Evolutionary conservation across 352 stramenopile species (phyloP), one percentile per base, ranked within the genome.

Genomic region (Phytophthora litchii): DNA sequence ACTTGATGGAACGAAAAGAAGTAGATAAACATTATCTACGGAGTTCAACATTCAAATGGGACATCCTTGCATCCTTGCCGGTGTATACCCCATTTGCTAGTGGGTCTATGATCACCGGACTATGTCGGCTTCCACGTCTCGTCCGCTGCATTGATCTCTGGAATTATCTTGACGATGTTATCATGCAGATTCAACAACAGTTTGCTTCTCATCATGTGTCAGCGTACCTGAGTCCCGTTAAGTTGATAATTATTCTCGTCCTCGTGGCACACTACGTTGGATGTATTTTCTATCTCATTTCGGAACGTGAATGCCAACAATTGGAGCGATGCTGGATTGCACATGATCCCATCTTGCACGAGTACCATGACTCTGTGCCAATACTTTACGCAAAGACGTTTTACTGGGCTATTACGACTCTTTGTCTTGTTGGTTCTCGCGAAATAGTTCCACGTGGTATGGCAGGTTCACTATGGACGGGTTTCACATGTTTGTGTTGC

Each of bases 281-380:
- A 4, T 91, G 79, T 17, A 74, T 89, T 12, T 92, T 89, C 62
- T 88, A 87, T 48, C 74, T 62, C 47, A 82, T 89, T 16, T 91
- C 83, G 0, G 78, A 90, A 20, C 47, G 70, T 3, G 78, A 91
- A 20, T 90, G 77, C 21, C 13, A 56, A 0, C 32, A 73, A 1
- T 46, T 76, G 21, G 50, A 48, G 1, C 47, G 64, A 3, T 92
- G 78, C 27, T 94, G 85, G 85, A 72, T 92, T 19, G 32, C 61
- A 8, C 64, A 80, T 16, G 83, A 94, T 32, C 66, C 77, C 16
- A 54, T 92, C 12, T 51, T 94, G 5, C 74, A 90, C 11, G 31
- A 75, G 27, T 88, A 92, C 44, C 58, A 88, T 34, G 51, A 81
- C 29, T 81, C 78, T 0, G 42, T 83, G 1, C 27, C 55, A 0